phyloP scores from a whole-genome alignment of 73 alveolate genomes.

The Paramecium octaurelia region DNA sequence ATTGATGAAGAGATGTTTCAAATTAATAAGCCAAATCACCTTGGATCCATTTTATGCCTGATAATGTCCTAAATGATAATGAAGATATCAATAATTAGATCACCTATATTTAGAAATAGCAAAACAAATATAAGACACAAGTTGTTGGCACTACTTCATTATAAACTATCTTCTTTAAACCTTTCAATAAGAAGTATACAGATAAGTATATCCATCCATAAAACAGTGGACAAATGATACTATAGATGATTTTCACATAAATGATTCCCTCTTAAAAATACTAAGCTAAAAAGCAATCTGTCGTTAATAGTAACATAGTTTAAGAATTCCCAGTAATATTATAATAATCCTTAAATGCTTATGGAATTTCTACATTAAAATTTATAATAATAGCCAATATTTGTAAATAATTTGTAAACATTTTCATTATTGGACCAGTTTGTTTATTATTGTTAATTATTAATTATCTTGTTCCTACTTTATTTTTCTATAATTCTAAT shows the following conservation, averaged over 20 bases:
- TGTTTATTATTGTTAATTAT: not conserved
- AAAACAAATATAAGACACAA: not conserved
- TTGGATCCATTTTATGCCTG: not conserved
- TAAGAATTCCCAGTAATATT: not conserved
- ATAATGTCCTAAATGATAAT: not conserved
- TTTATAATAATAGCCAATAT: not conserved
- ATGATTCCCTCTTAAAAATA: not conserved
- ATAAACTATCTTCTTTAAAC: not conserved
- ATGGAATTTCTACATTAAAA: slow-evolving; percentile 35
- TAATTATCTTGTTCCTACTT: not conserved
- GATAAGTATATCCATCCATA: not conserved
- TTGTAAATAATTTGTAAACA: slow-evolving; percentile 22
- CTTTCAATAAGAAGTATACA: not conserved
- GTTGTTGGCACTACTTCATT: not conserved
- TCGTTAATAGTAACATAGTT: not conserved
- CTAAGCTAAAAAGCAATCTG: not conserved
- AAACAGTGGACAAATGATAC: not conserved
- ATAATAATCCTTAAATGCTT: not conserved
- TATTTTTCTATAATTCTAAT: not conserved
- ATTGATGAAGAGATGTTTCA: not conserved
- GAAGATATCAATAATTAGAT: not conserved
- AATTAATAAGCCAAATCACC: not conserved
- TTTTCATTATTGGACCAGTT: slow-evolving; percentile 38
- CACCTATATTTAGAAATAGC: not conserved
- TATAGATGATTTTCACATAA: not conserved